These are phyloP conservation scores for Alternaria hordeiaustralica DNA, from an alignment of 2,329 filamentous ascomycete species.

Conservation along the genomic window DNA sequence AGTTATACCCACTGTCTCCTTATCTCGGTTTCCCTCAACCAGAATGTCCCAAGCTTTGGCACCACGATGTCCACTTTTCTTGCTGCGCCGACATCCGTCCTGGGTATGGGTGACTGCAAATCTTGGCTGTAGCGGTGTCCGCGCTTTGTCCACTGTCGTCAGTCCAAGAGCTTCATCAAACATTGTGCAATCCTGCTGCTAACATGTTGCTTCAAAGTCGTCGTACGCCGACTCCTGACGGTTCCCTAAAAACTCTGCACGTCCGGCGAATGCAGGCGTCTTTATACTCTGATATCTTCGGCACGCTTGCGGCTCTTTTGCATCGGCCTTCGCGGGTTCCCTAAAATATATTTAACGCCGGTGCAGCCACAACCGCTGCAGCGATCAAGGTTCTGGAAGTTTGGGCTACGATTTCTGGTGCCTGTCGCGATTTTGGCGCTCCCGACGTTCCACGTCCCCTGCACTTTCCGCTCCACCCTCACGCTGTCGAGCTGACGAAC, in stretches of 20 bases:
- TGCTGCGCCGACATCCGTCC: conserved; percentile 25
- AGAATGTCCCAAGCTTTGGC: conserved; percentile 31
- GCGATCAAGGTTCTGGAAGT: conserved; percentile 21
- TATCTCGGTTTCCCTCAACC: conserved; percentile 43
- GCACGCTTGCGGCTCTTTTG: conserved; percentile 16
- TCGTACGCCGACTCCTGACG: background rate
- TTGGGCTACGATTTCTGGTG: conserved; percentile 19
- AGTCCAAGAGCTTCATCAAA: conserved; percentile 22
- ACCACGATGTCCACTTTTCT: conserved; percentile 39
- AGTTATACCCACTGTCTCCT: conserved; percentile 44
- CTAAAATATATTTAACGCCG: conserved; percentile 26
- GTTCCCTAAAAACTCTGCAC: conserved; percentile 12
- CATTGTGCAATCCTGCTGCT: conserved; percentile 5
- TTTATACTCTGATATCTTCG: conserved; percentile 12
- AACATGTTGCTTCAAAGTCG: conserved; percentile 9
- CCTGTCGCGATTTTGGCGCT: conserved; percentile 27
- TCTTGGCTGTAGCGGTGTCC: conserved; percentile 26
- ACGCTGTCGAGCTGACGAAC: conserved; percentile 36
- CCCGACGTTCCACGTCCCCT: conserved; percentile 27
- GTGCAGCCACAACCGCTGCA: conserved; percentile 38
- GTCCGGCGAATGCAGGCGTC: conserved; percentile 19
- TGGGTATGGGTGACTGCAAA: conserved; percentile 30
- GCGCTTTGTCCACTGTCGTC: conserved; percentile 30
- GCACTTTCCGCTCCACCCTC: conserved; percentile 28
- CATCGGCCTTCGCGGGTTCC: conserved; percentile 19